These are phyloP conservation scores for Cephaloascus fragrans DNA, from an alignment of 805 yeast species.

Conservation along the genomic window DNA sequence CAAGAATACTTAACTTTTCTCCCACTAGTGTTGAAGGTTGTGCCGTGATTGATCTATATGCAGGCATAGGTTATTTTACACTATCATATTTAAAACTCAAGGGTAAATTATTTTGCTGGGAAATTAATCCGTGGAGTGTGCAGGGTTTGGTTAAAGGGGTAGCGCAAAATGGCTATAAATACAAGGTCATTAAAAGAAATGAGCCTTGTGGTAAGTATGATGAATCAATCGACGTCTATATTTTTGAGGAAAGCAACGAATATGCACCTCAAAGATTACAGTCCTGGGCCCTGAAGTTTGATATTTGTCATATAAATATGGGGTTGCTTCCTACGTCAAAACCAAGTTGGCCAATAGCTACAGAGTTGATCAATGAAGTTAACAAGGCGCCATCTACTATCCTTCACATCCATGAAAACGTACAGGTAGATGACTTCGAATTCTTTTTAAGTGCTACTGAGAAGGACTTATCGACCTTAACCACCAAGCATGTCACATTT, in stretches of 20 bases:
- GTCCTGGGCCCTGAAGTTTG: constrained; percentile 6
- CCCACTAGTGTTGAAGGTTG: constrained; percentile 19
- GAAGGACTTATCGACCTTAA: constrained; percentile 6
- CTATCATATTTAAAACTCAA: constrained; percentile 50
- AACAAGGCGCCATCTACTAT: constrained; percentile 8
- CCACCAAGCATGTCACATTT: constrained; percentile 6
- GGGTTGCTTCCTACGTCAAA: constrained; percentile 72
- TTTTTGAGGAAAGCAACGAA: constrained; percentile 60
- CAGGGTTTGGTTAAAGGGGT: constrained; percentile 60
- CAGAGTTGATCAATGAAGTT: constrained; percentile 9
- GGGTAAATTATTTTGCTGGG: constrained; percentile 68
- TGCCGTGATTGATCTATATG: constrained; percentile 59
- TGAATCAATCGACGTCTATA: constrained; percentile 23
- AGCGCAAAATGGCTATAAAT: constrained; percentile 27
- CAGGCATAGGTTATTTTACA: constrained; percentile 83
- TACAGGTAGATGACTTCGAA: constrained; percentile 32
- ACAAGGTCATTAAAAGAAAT: constrained; percentile 21
- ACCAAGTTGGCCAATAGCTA: constrained; percentile 48
- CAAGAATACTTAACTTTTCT: constrained; percentile 43
- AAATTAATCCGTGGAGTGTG: constrained; percentile 75
- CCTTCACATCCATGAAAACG: constrained; percentile 73
- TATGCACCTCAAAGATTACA: constrained; percentile 31
- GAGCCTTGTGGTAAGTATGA: constrained; percentile 14
- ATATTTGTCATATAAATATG: constrained; percentile 55
- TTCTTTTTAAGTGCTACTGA: constrained; percentile 14